Base-by-base conservation (phyloP, 2,329 filamentous ascomycete genomes). In the Fusarium marasasianum region DNA sequence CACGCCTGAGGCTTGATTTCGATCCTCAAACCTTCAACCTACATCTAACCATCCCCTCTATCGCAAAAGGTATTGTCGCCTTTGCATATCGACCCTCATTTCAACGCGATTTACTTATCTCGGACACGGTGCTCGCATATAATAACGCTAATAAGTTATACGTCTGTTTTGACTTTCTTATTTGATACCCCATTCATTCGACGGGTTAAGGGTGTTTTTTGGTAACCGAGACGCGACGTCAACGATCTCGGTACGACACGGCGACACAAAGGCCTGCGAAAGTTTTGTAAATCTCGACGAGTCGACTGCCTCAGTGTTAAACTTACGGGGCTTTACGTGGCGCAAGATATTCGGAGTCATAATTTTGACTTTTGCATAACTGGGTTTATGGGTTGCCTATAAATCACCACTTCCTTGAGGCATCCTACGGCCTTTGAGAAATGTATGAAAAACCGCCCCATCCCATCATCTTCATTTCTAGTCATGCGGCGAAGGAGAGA, bases 371-470 rank as follows among this genome's bases (percentile, higher is more conserved):
- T 51, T 50, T 66, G 51, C 57, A 54, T 66, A 29, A 33, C 55
- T 51, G 47, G n/a, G 70, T 78, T 63, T 57, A 78, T 78, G 76
- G 74, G 68, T 67, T 68, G 58, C 63, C 35, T n/a, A 55, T 67
- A 59, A 58, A 45, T 53, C 37, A 47, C 69, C 68, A 60, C 66
- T 63, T 65, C 62, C 45, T 63, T 75, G 55, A 58, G 72, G 69
- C 66, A 65, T 65, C 54, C 66, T 54, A 38, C 54, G 44, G 65
- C 73, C 66, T 73, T 68, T 57, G 45, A 69, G 73, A 71, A 73
- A 78, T 78, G 76, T 78, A 77, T 37, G 76, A 68, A 33, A 38
- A 43, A 61, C 37, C 24, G 35, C 33, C 35, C 41, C 24, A 55
- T 60, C n/a, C 31, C n/a, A 70, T 20, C 22, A 24, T 20, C 31